Conservation (phyloP, 352 stramenopile genomes). For the Globisporangium nunn region DNA sequence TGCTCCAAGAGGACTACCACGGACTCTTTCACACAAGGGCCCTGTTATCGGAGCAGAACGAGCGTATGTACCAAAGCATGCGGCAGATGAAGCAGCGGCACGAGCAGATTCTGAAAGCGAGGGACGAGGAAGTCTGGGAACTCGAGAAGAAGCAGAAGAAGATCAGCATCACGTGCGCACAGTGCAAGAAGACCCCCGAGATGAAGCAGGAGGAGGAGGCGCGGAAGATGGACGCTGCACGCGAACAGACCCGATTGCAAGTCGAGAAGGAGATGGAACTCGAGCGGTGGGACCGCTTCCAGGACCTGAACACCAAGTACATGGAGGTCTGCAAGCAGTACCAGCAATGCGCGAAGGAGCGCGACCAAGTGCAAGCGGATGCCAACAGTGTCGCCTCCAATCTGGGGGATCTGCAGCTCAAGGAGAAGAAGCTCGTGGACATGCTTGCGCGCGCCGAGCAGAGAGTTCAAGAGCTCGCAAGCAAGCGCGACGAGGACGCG, state of each 20-base stretch:
- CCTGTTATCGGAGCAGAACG: slow-evolving; percentile 34
- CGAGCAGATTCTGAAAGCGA: slow-evolving; percentile 36
- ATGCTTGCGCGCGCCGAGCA: slow-evolving; percentile 12
- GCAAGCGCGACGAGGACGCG: slow-evolving; percentile 11
- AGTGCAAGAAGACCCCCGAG: slow-evolving; percentile 51
- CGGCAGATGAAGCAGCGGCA: slow-evolving; percentile 36
- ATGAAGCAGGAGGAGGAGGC: slow-evolving; percentile 32
- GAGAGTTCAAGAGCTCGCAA: slow-evolving; percentile 24
- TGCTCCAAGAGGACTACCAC: slow-evolving; percentile 72
- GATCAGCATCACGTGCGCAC: slow-evolving; percentile 30
- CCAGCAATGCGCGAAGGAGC: slow-evolving; percentile 20
- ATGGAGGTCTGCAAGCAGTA: slow-evolving; percentile 41
- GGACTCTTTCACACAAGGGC: slow-evolving; percentile 42
- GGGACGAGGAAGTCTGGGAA: slow-evolving; percentile 52
- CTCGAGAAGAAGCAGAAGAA: slow-evolving; percentile 57
- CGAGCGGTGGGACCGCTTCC: slow-evolving; percentile 57
- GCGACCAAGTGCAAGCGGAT: slow-evolving; percentile 21
- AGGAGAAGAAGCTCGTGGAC: slow-evolving; percentile 27
- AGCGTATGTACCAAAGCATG: slow-evolving; percentile 36
- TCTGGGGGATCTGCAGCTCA: slow-evolving; percentile 14
- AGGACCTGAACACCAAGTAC: slow-evolving; percentile 66
- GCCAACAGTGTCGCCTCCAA: slow-evolving; percentile 8
- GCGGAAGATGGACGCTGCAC: slow-evolving; percentile 30
- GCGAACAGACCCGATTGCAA: slow-evolving; percentile 40
- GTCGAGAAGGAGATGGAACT: slow-evolving; percentile 53